Conservation (phyloP, 768 basidiomycete genomes). For the Coprinellus aureogranulatus region DNA sequence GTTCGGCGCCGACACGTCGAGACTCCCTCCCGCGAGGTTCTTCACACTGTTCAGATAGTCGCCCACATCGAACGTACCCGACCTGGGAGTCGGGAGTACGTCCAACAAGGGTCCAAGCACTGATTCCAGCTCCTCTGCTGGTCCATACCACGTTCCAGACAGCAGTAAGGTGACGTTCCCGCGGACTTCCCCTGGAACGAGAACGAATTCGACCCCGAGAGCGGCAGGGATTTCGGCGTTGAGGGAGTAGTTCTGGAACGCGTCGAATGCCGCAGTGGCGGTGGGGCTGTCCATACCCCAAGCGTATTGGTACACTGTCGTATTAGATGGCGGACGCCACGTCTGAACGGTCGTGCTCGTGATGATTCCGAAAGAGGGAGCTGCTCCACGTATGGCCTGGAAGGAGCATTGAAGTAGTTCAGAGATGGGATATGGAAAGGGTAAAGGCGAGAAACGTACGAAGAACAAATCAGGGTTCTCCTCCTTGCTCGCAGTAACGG, state of each 20-base stretch:
- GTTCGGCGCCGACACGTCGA: constrained; percentile 8
- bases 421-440: not conserved
- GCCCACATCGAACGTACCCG: constrained; percentile 16
- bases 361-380: constrained; percentile 38
- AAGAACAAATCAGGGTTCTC: constrained; percentile 50
- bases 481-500: constrained; percentile 34
- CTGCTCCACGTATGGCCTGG: constrained; percentile 40
- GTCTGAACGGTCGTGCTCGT: constrained; percentile 36
- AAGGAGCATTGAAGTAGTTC: not conserved
- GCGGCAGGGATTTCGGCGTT: constrained; percentile 30
- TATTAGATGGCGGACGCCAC: constrained; percentile 31
- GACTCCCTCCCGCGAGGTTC: constrained; percentile 24
- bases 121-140: constrained; percentile 19
- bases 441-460: constrained; percentile 28
- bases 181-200: constrained; percentile 24
- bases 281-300: constrained; percentile 33
- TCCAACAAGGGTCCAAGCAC: constrained; percentile 31
- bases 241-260: constrained; percentile 26
- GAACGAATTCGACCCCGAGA: constrained; percentile 32
- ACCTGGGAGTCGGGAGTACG: constrained; percentile 22
- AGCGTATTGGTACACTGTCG: constrained; percentile 33
- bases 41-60: constrained; percentile 33
- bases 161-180: constrained; percentile 30
- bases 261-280: constrained; percentile 30
- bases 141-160: constrained; percentile 33